Evolutionary conservation across 257 asterid genomes (phyloP).

Genomic region (Solanum clarkiae): DNA sequence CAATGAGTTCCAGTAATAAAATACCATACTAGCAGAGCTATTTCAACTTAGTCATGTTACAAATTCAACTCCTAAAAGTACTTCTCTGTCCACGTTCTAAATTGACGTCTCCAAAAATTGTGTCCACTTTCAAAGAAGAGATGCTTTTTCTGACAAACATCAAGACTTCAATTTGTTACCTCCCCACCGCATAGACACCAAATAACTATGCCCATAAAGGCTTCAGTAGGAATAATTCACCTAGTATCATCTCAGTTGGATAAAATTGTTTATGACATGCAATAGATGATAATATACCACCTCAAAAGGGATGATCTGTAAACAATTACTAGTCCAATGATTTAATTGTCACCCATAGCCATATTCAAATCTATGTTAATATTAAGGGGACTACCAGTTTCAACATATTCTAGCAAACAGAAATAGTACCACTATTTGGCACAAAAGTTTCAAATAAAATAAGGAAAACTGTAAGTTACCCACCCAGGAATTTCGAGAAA

Average conservation of each 20-base stretch:
- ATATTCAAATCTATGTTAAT: background rate
- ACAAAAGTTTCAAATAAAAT: background rate
- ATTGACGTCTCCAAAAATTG: background rate
- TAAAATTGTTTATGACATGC: background rate
- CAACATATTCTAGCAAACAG: background rate
- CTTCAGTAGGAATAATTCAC: background rate
- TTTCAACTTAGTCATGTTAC: background rate
- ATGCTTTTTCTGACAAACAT: background rate
- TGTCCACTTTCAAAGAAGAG: background rate
- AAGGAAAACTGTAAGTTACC: background rate
- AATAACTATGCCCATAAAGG: background rate
- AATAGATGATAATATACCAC: background rate
- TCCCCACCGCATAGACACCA: background rate
- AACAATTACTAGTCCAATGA: background rate
- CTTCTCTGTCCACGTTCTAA: background rate
- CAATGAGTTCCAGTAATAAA: too few species aligned
- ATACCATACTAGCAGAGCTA: background rate
- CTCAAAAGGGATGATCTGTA: background rate
- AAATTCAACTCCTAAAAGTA: background rate
- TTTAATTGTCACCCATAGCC: background rate
- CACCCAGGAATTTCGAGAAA: constrained; percentile 79
- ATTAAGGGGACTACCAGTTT: background rate
- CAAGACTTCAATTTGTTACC: background rate
- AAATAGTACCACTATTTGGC: background rate
- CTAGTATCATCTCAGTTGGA: background rate